These are phyloP conservation scores for Achaetomium macrosporum DNA, from an alignment of 2,329 filamentous ascomycete species.

Conservation along the genomic window DNA sequence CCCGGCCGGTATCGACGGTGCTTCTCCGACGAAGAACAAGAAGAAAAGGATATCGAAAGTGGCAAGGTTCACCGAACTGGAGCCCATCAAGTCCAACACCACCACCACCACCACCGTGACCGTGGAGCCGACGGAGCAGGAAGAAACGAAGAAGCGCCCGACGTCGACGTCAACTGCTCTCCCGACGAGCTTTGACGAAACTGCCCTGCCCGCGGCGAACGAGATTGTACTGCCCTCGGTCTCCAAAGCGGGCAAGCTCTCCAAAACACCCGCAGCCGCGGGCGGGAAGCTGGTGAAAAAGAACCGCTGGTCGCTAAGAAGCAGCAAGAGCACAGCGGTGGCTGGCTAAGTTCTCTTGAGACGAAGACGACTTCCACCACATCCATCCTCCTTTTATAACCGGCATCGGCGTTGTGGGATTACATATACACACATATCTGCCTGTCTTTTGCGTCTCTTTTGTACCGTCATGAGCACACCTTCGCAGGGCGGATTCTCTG, in stretches of 20 bases:
- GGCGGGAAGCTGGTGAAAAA: constrained; percentile 28
- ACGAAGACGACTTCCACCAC: no score
- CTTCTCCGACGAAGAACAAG: neutral
- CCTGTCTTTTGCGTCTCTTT: constrained; percentile 2
- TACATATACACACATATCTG: neutral
- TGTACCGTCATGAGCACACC: constrained; percentile 15
- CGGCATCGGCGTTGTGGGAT: neutral
- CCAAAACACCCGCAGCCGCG: constrained; percentile 17
- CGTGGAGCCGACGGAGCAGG: constrained; percentile 2
- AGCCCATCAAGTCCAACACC: constrained; percentile 28
- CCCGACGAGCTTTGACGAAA: constrained; percentile 23
- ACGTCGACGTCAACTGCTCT: constrained; percentile 9
- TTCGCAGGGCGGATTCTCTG: neutral
- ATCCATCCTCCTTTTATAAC: no score
- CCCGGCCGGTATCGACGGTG: neutral
- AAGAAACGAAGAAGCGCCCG: constrained; percentile 13
- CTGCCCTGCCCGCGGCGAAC: constrained; percentile 16
- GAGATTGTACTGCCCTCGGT: constrained; percentile 7
- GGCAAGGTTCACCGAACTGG: constrained; percentile 29
- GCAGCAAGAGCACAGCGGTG: constrained; percentile 24
- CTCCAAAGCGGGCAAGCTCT: constrained; percentile 25
- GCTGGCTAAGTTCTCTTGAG: constrained; percentile 21
- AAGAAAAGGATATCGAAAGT: constrained; percentile 20
- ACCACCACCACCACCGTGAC: constrained; percentile 20
- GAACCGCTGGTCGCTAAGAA: constrained; percentile 29